Evolutionary conservation across 2,329 filamentous ascomycete species (phyloP).

Genomic region (Aspergillus terreus): DNA sequence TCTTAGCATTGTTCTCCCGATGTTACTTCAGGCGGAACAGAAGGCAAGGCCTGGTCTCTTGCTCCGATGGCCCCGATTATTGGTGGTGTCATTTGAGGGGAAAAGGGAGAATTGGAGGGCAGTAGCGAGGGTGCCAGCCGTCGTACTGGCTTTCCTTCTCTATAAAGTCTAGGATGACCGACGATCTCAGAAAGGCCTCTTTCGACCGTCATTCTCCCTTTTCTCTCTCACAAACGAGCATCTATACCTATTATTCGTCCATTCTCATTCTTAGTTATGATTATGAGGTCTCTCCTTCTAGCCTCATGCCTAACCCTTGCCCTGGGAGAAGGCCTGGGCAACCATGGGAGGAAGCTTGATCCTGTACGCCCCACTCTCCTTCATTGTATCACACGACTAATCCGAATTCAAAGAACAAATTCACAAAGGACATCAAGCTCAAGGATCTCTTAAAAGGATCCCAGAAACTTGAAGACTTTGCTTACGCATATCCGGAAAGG

Average conservation of each 20-base stretch:
- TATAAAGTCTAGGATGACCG: background rate
- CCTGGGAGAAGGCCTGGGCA: slow-evolving; percentile 1
- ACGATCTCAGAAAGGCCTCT: background rate
- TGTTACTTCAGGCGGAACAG: slow-evolving; percentile 10
- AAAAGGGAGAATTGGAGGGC: background rate
- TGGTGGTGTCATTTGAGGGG: background rate
- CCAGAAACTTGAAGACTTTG: slow-evolving; percentile 48
- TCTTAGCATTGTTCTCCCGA: slow-evolving; percentile 6
- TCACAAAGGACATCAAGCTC: slow-evolving; percentile 43
- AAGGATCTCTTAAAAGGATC: slow-evolving; percentile 58
- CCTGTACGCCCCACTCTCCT: slow-evolving; percentile 3
- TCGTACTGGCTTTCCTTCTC: background rate
- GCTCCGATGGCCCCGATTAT: background rate
- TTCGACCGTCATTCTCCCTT: too few relatives aligned
- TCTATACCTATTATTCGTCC: background rate
- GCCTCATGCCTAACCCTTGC: slow-evolving; percentile 10
- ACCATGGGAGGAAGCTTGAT: slow-evolving; percentile 4
- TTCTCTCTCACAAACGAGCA: background rate
- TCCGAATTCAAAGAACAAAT: slow-evolving; percentile 10
- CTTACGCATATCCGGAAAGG: slow-evolving; percentile 24
- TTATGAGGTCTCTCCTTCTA: slow-evolving; percentile 10
- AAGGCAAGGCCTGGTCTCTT: background rate
- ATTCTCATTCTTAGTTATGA: background rate
- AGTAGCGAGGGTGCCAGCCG: background rate
- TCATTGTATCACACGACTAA: background rate